Conservation (phyloP, 768 basidiomycete genomes). For the Tricholoma matsutake region DNA sequence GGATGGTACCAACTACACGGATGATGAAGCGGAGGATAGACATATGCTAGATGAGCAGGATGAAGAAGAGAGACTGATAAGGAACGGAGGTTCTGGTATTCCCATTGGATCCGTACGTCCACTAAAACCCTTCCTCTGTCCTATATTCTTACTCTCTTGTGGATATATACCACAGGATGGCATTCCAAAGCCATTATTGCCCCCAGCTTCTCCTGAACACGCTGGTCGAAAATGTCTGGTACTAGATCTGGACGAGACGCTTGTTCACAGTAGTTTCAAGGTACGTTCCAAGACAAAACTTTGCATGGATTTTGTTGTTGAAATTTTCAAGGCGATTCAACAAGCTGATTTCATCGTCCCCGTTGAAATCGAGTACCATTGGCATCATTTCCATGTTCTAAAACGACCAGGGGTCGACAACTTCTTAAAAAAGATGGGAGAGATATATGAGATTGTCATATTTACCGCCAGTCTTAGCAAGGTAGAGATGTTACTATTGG, state of each 20-base stretch:
- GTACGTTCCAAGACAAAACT: conserved; percentile 37
- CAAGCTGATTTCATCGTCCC: conserved; percentile 98
- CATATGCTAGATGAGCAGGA: conserved; percentile 66
- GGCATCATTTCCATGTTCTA: conserved; percentile 98
- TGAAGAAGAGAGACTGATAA: conserved; percentile 85
- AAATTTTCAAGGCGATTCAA: conserved; percentile 64
- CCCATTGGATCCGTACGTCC: conserved; percentile 83
- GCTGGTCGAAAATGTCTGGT: conserved; percentile 95
- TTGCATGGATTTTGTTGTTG: conserved; percentile 4
- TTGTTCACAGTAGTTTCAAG: conserved; percentile 99
- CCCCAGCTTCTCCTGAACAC: conserved; percentile 76
- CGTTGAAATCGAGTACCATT: conserved; percentile 97
- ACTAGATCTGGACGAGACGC: conserved; percentile 94
- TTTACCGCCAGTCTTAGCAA: conserved; percentile 98
- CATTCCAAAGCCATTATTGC: conserved; percentile 76
- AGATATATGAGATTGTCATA: conserved; percentile 95
- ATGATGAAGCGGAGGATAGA: conserved; percentile 56
- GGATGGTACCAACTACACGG: conserved; percentile 63
- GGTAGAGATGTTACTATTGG: conserved; percentile 37
- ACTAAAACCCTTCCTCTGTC: neutral
- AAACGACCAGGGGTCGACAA: conserved; percentile 98
- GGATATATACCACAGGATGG: conserved; percentile 60
- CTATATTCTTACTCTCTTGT: conserved; percentile 1
- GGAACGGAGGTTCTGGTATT: conserved; percentile 90
- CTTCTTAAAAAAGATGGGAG: conserved; percentile 96